Base-by-base conservation (phyloP, 23 red algal species). In the Gracilaria vermiculophylla region DNA sequence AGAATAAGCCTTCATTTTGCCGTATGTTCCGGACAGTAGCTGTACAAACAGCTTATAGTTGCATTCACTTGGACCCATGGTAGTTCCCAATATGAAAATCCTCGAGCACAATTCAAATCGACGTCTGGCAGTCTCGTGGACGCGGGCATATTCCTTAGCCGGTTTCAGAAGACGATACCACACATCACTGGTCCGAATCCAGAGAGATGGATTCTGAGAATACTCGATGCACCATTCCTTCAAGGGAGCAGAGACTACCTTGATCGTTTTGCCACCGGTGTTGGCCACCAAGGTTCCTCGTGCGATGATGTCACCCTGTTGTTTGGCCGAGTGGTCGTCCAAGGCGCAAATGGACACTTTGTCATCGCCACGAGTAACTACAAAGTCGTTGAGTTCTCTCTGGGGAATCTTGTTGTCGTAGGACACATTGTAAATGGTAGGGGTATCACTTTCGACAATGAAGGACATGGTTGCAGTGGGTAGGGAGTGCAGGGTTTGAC, bases 161-260 rank as follows among this genome's bases (percentile, higher is more conserved):
- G 91, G 80, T 32, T 77, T 65, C 54, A 54, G 53, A 13, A 94
- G 62, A 14, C 62, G 41, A 54, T 94, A 94, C 91, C 91, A 94
- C 0, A 86, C 91, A 62, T 49, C 53, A 32, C 27, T 67, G 23
- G 64, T 94, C 10, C 77, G 61, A 76, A 89, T 62, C 80, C 81
- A 94, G 7, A 94, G 82, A 31, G 51, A 61, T 3, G 91, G 91
- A 21, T 29, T 81, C 21, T 77, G 49, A 33, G 58, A 45, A 57
- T 94, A 94, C 72, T 94, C 91, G 50, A 94, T 94, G 86, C 91
- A 94, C 91, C 91, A 94, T 36, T 94, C 91, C n/a, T 66, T 72
- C 21, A 91, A 62, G 11, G 74, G 75, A 29, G 73, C 87, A 36
- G 87, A 80, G 27, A 62, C 32, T 36, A 81, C 76, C 25, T 73